A percentile compares a stretch with the other conserved stretches of the same genome.
Conservation (phyloP, 345 rosid genomes). For the Eucalyptus cloeziana region DNA sequence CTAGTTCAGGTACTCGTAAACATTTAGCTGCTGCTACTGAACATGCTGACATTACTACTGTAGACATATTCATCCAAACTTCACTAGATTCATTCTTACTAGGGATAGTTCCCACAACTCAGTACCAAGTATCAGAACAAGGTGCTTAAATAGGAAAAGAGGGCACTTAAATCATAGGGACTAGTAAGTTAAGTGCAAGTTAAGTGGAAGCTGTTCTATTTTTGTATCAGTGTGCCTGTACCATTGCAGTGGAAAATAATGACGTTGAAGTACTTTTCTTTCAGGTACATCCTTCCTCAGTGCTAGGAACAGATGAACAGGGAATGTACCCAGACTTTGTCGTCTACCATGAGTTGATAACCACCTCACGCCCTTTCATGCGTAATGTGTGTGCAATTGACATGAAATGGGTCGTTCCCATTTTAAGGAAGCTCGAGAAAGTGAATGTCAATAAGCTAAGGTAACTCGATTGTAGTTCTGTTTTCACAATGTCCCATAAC, state of each 20-base stretch:
- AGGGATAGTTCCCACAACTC: not conserved
- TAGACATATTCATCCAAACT: not conserved
- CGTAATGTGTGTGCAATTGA: conserved; percentile 64
- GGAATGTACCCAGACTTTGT: conserved; percentile 70
- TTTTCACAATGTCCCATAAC: not conserved
- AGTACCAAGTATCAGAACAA: not conserved
- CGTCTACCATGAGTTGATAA: conserved; percentile 76
- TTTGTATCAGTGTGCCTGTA: not conserved
- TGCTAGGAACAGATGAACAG: conserved; percentile 47
- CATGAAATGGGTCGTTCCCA: conserved; percentile 59
- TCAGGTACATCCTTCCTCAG: conserved; percentile 87
- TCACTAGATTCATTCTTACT: not conserved
- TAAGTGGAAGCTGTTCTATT: not conserved
- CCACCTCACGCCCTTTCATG: conserved; percentile 80
- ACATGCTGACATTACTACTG: not conserved
- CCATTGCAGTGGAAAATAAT: not conserved
- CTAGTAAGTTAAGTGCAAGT: not conserved
- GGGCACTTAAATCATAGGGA: not conserved
- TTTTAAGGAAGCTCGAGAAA: conserved; percentile 59
- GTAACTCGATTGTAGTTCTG: conserved; percentile 14
- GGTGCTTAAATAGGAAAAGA: not conserved
- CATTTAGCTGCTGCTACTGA: not conserved
- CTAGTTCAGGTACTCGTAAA: conserved; percentile 56
- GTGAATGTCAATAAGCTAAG: conserved; percentile 58
- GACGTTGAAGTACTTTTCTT: not conserved